Evolutionary conservation across 1,284 basidiomycete species (phyloP).

Genomic region (Cutaneotrichosporon sp.): DNA sequence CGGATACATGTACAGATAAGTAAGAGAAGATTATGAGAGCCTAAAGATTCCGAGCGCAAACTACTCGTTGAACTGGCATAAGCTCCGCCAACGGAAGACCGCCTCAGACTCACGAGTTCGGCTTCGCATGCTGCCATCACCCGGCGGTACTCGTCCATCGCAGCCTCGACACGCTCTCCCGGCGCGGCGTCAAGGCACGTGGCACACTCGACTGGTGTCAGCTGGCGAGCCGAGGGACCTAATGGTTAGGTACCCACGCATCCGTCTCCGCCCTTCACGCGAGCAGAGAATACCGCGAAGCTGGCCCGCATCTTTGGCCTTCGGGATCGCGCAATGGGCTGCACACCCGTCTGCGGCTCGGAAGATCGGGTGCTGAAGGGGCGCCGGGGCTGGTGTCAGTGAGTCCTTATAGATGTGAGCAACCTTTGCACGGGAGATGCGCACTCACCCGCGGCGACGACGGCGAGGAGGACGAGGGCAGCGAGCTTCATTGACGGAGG

Average conservation of each 20-base stretch:
- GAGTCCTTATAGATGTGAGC: neutral
- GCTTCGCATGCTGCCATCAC: neutral
- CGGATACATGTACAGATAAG: neutral
- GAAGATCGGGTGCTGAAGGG: constrained; percentile 1
- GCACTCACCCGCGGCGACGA: neutral
- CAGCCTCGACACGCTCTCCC: neutral
- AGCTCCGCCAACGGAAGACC: neutral
- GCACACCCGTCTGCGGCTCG: neutral
- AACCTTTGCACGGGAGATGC: neutral
- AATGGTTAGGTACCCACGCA: neutral
- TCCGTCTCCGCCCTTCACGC: constrained; percentile 1
- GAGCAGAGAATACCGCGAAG: constrained; percentile 1
- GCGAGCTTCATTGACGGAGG: constrained; percentile 2
- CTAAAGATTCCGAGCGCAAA: neutral
- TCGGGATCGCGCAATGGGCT: neutral
- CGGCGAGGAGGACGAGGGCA: neutral
- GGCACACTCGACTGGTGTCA: constrained; percentile 5
- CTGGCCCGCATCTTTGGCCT: neutral
- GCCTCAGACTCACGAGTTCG: neutral
- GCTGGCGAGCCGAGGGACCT: neutral
- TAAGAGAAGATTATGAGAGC: neutral
- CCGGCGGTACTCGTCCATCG: constrained; percentile 2
- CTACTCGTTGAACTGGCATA: constrained; percentile 4
- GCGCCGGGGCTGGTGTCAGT: neutral
- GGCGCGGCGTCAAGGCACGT: constrained; percentile 1